phyloP scores from a whole-genome alignment of 192 early-diverging fungal species.

The Rhizoclosmatium sp. region DNA sequence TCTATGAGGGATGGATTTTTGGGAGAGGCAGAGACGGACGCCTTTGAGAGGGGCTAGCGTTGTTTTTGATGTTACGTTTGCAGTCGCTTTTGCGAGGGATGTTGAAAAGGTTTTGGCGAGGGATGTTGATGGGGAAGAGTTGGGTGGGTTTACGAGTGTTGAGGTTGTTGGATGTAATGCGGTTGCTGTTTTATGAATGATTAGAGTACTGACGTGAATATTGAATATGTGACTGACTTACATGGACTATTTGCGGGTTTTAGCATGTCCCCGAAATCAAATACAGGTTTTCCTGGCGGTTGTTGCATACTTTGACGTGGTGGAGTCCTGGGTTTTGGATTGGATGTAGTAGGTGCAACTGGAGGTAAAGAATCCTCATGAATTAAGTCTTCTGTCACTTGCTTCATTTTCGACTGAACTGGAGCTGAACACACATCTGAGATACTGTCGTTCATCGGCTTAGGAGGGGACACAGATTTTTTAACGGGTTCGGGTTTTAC shows the following conservation, averaged over 20 bases:
- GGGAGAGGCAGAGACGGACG: constrained; percentile 36
- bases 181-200: neutral
- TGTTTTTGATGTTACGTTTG: neutral
- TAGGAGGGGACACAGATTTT: too few species aligned
- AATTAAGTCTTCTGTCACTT: too few species aligned
- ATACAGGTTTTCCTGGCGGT: constrained; percentile 1
- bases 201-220: neutral
- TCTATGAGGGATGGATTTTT: constrained; percentile 14
- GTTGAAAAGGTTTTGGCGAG: neutral
- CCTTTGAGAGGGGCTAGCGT: constrained; percentile 16
- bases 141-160: neutral
- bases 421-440: too few species aligned
- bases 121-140: neutral
- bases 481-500: too few species aligned
- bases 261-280: constrained; percentile 12
- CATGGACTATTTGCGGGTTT: constrained; percentile 15
- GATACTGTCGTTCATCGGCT: too few species aligned
- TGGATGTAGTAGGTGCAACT: too few species aligned
- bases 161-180: neutral
- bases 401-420: too few species aligned
- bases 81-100: neutral
- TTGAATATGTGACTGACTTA: constrained; percentile 5
- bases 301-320: neutral
- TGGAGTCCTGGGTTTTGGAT: neutral
- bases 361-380: too few species aligned